Conservation (phyloP, 768 basidiomycete species). For the Podaxis mareebaensis region DNA sequence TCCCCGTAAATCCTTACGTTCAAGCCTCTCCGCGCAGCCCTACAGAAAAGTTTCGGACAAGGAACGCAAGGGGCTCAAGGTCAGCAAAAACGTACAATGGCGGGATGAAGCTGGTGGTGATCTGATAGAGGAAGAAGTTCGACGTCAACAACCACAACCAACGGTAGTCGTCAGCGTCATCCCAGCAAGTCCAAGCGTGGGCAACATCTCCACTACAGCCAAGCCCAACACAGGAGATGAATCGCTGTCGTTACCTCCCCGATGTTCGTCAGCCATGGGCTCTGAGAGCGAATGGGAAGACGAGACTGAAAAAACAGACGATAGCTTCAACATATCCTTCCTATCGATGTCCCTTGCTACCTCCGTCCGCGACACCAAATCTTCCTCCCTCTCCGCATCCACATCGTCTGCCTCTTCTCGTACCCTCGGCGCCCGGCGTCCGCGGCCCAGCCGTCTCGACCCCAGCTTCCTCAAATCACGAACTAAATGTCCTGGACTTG, state of each 20-base stretch:
- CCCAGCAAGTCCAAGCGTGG: constrained; percentile 41
- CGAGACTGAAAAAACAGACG: constrained; percentile 82
- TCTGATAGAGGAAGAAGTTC: constrained; percentile 62
- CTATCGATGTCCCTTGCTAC: constrained; percentile 42
- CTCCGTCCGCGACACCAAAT: constrained; percentile 30
- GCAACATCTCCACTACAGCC: constrained; percentile 21
- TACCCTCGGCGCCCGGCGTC: constrained; percentile 37
- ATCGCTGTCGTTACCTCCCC: constrained; percentile 17
- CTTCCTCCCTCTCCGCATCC: constrained; percentile 8
- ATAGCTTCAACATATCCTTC: constrained; percentile 64
- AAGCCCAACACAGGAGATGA: constrained; percentile 26
- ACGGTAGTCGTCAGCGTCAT: constrained; percentile 39
- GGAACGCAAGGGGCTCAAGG: constrained; percentile 53
- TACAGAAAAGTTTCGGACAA: constrained; percentile 68
- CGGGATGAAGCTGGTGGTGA: constrained; percentile 83
- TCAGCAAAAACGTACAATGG: constrained; percentile 84
- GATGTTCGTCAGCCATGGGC: constrained; percentile 43
- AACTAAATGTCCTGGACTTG: constrained; percentile 42
- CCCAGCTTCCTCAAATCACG: constrained; percentile 66
- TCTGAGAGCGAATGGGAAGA: constrained; percentile 93
- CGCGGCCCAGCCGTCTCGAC: constrained; percentile 69
- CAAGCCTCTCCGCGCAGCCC: constrained; percentile 57
- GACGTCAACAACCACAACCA: constrained; percentile 25
- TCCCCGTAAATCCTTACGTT: constrained; percentile 74
- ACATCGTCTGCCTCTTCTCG: constrained; percentile 29